phyloP scores from a whole-genome alignment of 106 monocot species.

The Narthecium ossifragum region DNA sequence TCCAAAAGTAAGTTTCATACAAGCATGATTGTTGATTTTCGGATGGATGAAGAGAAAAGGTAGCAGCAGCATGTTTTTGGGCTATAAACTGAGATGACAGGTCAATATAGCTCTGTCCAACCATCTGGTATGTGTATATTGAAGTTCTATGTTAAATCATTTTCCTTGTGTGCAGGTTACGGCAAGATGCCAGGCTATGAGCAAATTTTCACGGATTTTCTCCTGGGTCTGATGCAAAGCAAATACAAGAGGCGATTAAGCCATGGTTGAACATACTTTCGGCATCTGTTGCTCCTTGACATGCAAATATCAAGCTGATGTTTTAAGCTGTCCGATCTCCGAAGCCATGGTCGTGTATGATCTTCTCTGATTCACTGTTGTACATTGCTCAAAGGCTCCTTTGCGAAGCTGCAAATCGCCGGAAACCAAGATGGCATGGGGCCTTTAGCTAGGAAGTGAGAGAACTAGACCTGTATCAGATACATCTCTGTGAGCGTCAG shows the following conservation, averaged over 20 bases:
- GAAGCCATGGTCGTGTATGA: background rate
- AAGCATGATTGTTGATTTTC: too few relatives aligned
- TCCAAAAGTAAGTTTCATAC: too few relatives aligned
- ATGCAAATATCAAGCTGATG: background rate
- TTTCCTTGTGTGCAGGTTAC: conserved; percentile 29
- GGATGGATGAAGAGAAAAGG: conserved; percentile 7
- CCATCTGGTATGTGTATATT: background rate
- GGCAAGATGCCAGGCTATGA: conserved; percentile 78
- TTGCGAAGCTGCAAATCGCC: too few relatives aligned
- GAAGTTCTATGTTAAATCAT: background rate
- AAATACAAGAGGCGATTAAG: conserved; percentile 32
- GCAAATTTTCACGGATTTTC: conserved; percentile 65
- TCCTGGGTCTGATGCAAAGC: conserved; percentile 34
- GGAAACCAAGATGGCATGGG: too few relatives aligned
- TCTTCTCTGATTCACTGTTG: background rate
- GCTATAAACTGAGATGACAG: too few relatives aligned
- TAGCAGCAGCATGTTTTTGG: background rate
- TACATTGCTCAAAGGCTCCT: background rate
- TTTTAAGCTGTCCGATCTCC: background rate
- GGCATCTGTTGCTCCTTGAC: background rate
- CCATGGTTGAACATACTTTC: conserved; percentile 6
- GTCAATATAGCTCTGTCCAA: too few relatives aligned
- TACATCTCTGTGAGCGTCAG: too few relatives aligned
- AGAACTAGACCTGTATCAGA: too few relatives aligned
- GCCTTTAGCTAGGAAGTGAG: too few relatives aligned